Evolutionary conservation across 2,329 filamentous ascomycete genomes (phyloP).

Genomic region (Aspergillus transmontanensis): DNA sequence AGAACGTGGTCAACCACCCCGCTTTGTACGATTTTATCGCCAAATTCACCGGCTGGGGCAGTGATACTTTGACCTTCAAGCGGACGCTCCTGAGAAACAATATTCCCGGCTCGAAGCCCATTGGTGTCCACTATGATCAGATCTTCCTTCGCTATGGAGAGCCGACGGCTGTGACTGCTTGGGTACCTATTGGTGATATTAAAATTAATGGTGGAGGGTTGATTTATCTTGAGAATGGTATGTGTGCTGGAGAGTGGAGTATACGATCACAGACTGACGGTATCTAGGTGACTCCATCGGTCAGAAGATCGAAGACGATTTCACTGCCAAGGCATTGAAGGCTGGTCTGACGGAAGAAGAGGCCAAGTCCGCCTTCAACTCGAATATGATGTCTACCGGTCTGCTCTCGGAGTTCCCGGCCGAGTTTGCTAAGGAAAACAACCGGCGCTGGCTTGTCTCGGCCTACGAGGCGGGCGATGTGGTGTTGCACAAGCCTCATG

Average conservation of each 20-base stretch:
- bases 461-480: conserved; percentile 59
- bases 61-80: conserved; percentile 49
- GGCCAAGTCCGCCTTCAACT: conserved; percentile 55
- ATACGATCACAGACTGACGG: not conserved
- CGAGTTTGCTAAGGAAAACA: conserved; percentile 47
- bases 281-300: conserved; percentile 48
- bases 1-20: conserved; percentile 58
- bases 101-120: conserved; percentile 58
- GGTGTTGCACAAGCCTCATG: conserved; percentile 45
- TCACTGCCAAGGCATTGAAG: conserved; percentile 47
- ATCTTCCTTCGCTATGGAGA: conserved; percentile 60
- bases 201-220: conserved; percentile 58
- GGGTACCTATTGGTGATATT: conserved; percentile 60
- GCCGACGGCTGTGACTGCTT: conserved; percentile 58
- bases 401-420: conserved; percentile 55
- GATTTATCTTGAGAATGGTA: conserved; percentile 58
- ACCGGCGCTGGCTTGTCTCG: conserved; percentile 53
- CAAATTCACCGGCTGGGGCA: conserved; percentile 57
- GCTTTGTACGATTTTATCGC: conserved; percentile 53
- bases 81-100: conserved; percentile 60
- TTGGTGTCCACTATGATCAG: conserved; percentile 64
- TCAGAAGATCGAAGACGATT: conserved; percentile 50
- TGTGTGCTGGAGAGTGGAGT: not conserved
- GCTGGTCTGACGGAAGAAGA: conserved; percentile 57
- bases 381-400: conserved; percentile 61